phyloP scores from a whole-genome alignment of 2,329 filamentous ascomycete species.

The Aspergillus sp. region DNA sequence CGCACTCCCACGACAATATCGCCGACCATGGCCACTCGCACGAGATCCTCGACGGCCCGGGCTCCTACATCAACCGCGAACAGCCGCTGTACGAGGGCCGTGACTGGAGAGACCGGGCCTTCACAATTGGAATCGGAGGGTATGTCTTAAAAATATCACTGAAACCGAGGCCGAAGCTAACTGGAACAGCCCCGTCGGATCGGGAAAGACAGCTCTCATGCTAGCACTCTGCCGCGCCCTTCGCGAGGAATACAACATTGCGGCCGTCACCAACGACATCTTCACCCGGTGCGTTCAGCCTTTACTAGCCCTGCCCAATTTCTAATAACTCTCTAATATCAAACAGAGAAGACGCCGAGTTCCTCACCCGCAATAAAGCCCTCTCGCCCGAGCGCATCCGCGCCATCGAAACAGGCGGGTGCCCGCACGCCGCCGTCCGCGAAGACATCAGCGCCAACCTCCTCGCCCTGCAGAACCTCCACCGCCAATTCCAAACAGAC shows the following conservation, averaged over 20 bases:
- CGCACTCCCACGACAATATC: slow-evolving; percentile 55
- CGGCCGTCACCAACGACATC: slow-evolving; percentile 98
- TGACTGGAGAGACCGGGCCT: slow-evolving; percentile 84
- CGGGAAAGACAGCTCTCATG: slow-evolving; percentile 97
- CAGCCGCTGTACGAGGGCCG: slow-evolving; percentile 90
- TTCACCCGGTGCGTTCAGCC: slow-evolving; percentile 67
- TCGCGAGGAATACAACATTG: slow-evolving; percentile 77
- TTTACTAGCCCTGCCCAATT: neutral
- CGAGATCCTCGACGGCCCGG: slow-evolving; percentile 91
- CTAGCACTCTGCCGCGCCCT: slow-evolving; percentile 84
- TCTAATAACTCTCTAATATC: neutral
- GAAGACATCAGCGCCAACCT: slow-evolving; percentile 96
- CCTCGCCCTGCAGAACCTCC: slow-evolving; percentile 84
- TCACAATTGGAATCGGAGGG: slow-evolving; percentile 98
- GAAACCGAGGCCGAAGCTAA: neutral
- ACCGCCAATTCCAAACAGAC: slow-evolving; percentile 75
- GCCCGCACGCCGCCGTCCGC: slow-evolving; percentile 93
- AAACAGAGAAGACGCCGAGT: slow-evolving; percentile 86
- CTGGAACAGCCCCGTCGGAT: slow-evolving; percentile 76
- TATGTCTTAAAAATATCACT: slow-evolving; percentile 45
- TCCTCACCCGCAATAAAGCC: slow-evolving; percentile 82
- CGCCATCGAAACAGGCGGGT: slow-evolving; percentile 96
- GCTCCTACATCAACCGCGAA: slow-evolving; percentile 84
- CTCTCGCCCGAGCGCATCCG: slow-evolving; percentile 81
- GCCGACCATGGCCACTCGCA: slow-evolving; percentile 85